Percentiles rank a stretch among this genome's conserved stretches.
Evolutionary conservation across 129 eudicot genomes (phyloP).

Genomic region (Tanacetum coccineum): DNA sequence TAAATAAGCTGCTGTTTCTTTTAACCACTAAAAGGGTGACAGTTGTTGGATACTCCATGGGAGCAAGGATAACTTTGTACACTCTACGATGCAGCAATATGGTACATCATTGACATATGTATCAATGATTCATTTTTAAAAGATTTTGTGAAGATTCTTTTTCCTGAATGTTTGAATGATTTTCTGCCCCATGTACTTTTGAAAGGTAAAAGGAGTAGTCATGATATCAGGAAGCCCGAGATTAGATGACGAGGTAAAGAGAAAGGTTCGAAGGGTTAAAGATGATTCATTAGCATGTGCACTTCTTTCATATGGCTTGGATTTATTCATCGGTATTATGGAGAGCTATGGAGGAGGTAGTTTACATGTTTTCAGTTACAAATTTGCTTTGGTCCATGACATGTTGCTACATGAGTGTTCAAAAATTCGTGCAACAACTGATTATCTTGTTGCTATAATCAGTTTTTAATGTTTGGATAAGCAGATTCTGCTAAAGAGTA

Average conservation of each 20-base stretch:
- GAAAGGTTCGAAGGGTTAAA: slow-evolving; percentile 57
- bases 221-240: slow-evolving; percentile 97
- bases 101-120: slow-evolving; percentile 37
- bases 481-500: not conserved
- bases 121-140: not conserved
- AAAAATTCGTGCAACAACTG: not conserved
- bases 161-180: not conserved
- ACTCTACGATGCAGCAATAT: slow-evolving; percentile 53
- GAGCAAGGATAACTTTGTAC: slow-evolving; percentile 80
- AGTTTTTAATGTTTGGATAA: not conserved
- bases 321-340: slow-evolving; percentile 73
- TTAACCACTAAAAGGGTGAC: slow-evolving; percentile 52
- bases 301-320: slow-evolving; percentile 61
- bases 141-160: not conserved
- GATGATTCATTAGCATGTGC: slow-evolving; percentile 67
- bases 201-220: slow-evolving; percentile 63
- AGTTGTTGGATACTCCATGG: slow-evolving; percentile 95
- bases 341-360: slow-evolving; percentile 83
- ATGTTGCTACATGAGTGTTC: not conserved
- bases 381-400: not conserved
- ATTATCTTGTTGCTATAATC: not conserved
- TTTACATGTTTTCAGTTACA: not conserved
- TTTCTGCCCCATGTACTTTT: not conserved
- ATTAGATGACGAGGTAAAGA: slow-evolving; percentile 43
- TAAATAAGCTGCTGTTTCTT: slow-evolving; percentile 45